These are phyloP conservation scores for Triticum timopheevii DNA, from an alignment of 176 grass and related monocot genomes.

Conservation along the genomic window DNA sequence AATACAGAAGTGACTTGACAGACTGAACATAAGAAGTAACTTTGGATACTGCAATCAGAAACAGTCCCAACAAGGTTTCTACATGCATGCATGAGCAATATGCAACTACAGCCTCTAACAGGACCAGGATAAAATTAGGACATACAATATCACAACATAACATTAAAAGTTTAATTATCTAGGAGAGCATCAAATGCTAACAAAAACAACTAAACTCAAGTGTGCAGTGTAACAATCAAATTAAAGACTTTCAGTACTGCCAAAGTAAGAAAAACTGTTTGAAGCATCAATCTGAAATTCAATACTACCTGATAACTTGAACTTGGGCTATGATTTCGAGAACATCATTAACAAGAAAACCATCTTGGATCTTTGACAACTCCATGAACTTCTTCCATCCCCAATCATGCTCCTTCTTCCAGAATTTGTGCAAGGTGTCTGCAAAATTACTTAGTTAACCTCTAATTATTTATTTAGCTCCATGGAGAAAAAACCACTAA, in stretches of 20 bases:
- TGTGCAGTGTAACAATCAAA: not conserved
- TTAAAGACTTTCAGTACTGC: not conserved
- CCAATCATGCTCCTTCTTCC: conserved; percentile 99
- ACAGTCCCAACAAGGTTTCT: conserved; percentile 21
- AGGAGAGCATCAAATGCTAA: conserved; percentile 18
- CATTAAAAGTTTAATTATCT: not conserved
- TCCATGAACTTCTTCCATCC: conserved; percentile 99
- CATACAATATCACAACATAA: not conserved
- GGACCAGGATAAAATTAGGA: conserved; percentile 5
- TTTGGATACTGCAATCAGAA: conserved; percentile 9
- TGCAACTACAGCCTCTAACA: conserved; percentile 10
- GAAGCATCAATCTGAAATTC: not conserved
- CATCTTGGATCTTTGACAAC: conserved; percentile 90
- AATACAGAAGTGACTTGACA: not conserved
- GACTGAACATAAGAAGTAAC: conserved; percentile 12
- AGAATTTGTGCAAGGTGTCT: conserved; percentile 95
- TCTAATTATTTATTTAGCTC: conserved; percentile 25
- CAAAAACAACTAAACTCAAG: not conserved
- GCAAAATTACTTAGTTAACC: conserved; percentile 50
- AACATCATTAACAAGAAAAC: conserved; percentile 83
- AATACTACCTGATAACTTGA: conserved; percentile 89
- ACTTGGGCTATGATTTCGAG: conserved; percentile 96
- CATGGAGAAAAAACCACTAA: conserved; percentile 5
- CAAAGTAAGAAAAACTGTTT: conserved; percentile 3
- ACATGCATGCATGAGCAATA: conserved; percentile 11